A percentile compares a stretch with the other conserved stretches of the same genome.
Conservation (phyloP, 2,329 filamentous ascomycete genomes). For the Helicocarpus griseus region DNA sequence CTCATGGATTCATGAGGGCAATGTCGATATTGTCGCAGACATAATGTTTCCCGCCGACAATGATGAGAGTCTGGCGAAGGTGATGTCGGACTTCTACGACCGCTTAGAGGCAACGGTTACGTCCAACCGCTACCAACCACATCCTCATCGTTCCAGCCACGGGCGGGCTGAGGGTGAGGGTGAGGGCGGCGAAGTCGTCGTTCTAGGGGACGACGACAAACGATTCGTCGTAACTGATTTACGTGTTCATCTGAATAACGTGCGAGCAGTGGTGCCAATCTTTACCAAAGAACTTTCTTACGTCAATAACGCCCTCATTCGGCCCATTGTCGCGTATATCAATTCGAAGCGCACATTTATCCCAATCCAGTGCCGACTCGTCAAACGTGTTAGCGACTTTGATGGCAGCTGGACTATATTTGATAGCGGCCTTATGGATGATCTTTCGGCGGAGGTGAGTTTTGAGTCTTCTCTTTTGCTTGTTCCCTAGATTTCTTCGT, state of each 20-base stretch:
- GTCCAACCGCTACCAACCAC: slow-evolving; percentile 53
- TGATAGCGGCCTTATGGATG: slow-evolving; percentile 88
- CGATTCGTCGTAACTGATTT: slow-evolving; percentile 89
- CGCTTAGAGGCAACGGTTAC: slow-evolving; percentile 87
- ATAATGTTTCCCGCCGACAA: slow-evolving; percentile 86
- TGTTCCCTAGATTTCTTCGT: slow-evolving; percentile 4
- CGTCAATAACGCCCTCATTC: slow-evolving; percentile 87
- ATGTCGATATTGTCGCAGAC: slow-evolving; percentile 92
- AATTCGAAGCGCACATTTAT: slow-evolving; percentile 94
- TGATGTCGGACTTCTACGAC: slow-evolving; percentile 96
- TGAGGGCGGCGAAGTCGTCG: slow-evolving; percentile 18
- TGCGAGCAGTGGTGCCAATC: slow-evolving; percentile 82
- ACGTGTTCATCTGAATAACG: slow-evolving; percentile 88
- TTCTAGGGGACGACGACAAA: slow-evolving; percentile 45
- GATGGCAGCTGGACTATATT: slow-evolving; percentile 92
- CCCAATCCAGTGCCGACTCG: slow-evolving; percentile 85
- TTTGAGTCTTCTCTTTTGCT: not conserved
- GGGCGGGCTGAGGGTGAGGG: slow-evolving; percentile 9
- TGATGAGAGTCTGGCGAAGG: slow-evolving; percentile 82
- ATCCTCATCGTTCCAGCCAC: not conserved
- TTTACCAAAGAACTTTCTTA: slow-evolving; percentile 90
- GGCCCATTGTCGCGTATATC: slow-evolving; percentile 96
- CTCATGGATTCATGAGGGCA: slow-evolving; percentile 95
- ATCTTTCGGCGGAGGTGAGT: slow-evolving; percentile 69
- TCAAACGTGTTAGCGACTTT: slow-evolving; percentile 82